A percentile compares a stretch with the other conserved stretches of the same genome.
phyloP scores from a whole-genome alignment of 2,329 filamentous ascomycete species.

The Trichoderma guizhouense region DNA sequence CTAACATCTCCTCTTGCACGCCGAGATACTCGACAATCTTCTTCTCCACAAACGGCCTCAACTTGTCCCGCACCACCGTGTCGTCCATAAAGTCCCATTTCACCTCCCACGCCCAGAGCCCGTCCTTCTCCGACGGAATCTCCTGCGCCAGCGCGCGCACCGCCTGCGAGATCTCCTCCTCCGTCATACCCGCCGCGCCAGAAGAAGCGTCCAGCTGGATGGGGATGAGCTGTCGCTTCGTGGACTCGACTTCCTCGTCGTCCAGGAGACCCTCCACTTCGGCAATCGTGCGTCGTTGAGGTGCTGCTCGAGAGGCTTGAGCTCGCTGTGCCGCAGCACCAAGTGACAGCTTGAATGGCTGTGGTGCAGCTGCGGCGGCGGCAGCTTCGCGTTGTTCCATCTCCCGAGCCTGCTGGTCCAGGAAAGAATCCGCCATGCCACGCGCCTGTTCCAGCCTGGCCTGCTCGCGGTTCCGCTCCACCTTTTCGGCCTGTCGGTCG shows the following conservation, averaged over 20 bases:
- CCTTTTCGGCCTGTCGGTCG: constrained; percentile 74
- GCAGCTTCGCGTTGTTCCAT: constrained; percentile 51
- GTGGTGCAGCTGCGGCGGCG: constrained; percentile 52
- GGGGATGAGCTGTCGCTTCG: constrained; percentile 73
- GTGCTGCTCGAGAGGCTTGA: constrained; percentile 52
- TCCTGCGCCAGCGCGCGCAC: constrained; percentile 80
- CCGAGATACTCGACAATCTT: constrained; percentile 97
- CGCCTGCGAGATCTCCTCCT: constrained; percentile 82
- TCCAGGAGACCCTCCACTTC: constrained; percentile 94
- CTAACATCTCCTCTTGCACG: constrained; percentile 91
- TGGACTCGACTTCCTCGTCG: constrained; percentile 79
- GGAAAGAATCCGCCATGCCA: constrained; percentile 86
- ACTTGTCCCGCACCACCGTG: constrained; percentile 74
- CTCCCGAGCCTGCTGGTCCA: constrained; percentile 78
- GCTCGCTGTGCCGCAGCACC: constrained; percentile 79
- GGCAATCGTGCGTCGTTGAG: constrained; percentile 74
- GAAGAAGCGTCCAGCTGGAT: constrained; percentile 75
- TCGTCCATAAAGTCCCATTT: constrained; percentile 92
- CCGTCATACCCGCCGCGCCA: constrained; percentile 63
- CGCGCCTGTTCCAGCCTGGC: constrained; percentile 74
- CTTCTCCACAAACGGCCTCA: constrained; percentile 94
- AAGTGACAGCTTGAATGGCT: constrained; percentile 88
- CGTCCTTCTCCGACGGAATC: constrained; percentile 82
- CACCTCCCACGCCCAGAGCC: constrained; percentile 87
- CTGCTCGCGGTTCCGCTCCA: constrained; percentile 66